Base-by-base conservation (phyloP, 495 filamentous ascomycete species). In the Platismatia glauca region DNA sequence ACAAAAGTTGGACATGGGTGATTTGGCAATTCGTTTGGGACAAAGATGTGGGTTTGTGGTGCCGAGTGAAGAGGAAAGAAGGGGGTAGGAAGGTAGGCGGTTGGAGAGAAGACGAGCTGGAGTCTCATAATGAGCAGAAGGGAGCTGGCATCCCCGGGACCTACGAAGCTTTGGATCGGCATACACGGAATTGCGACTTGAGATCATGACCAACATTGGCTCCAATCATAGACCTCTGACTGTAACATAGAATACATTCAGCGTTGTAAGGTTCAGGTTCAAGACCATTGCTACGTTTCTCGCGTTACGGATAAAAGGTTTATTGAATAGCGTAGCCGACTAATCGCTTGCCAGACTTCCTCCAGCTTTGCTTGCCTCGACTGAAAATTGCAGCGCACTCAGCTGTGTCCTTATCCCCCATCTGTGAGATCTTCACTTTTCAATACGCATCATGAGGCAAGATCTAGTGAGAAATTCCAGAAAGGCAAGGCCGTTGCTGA, bases 1-100 rank as follows among this genome's bases (percentile, higher is more conserved):
- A 97, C 72, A 79, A 81, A 61, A 96, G 91, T 78, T 99, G 94
- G 94, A 81, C 84, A 11, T 87, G 87, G 71, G 93, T 96, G 37
- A 87, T 97, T 60, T 97, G 89, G 89, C 89, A 90, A 56, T 99
- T 99, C 71, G 87, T 97, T 59, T 83, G 86, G 75, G 94, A 97
- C 73, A 83, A 86, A 69, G 81, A 89, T 69, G 88, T 97, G 52
- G 90, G 91, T 4, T 82, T 95, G 70, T 90, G 87, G 78, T 95
- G 90, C 72, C 84, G 94, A 34, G 93, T 99, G 15, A 99, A 97
- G 84, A 80, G 94, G 62, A 87, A 87, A 65, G 84, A 91, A 66
- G 90, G 91, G 7, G 85, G 85, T n/a, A 74, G 89, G 75, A 66
- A 83, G 78, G 74, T 87, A 78, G 76, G 89, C 77, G 62, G 81